phyloP scores from a whole-genome alignment of 2,329 filamentous ascomycete genomes.

The Paecilomyces variotii region DNA sequence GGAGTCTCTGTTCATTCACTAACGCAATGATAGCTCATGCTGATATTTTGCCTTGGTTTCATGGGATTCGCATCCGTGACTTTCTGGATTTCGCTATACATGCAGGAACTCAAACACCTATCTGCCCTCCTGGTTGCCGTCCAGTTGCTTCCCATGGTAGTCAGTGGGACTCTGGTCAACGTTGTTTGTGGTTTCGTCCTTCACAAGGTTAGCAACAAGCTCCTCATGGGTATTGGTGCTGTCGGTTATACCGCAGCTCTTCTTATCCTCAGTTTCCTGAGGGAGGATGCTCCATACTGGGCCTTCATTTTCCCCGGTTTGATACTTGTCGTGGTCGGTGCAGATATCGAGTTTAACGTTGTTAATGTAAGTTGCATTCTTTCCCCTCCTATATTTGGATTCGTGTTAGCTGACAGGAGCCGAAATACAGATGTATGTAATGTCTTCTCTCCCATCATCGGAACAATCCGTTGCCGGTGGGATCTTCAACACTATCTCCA shows the following conservation, averaged over 20 bases:
- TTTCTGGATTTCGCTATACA: slow-evolving; percentile 59
- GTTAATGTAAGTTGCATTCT: slow-evolving; percentile 47
- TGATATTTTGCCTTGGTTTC: slow-evolving; percentile 51
- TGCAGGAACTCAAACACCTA: slow-evolving; percentile 50
- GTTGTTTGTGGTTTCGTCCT: slow-evolving; percentile 54
- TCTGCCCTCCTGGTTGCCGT: slow-evolving; percentile 53
- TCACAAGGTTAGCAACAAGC: slow-evolving; percentile 56
- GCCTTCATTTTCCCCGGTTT: slow-evolving; percentile 56
- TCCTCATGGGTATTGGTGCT: slow-evolving; percentile 50
- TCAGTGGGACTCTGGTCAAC: slow-evolving; percentile 57
- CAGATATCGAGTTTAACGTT: slow-evolving; percentile 64
- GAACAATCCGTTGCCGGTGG: slow-evolving; percentile 60
- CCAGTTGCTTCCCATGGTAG: slow-evolving; percentile 57
- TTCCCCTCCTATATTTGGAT: neutral
- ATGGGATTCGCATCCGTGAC: slow-evolving; percentile 53
- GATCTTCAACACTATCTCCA: slow-evolving; percentile 59
- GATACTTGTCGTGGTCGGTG: slow-evolving; percentile 55
- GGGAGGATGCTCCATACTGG: slow-evolving; percentile 53
- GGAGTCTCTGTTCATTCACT: neutral
- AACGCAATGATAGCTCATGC: slow-evolving; percentile 39
- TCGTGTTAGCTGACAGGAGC: slow-evolving; percentile 4
- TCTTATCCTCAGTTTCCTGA: slow-evolving; percentile 51
- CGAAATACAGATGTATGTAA: slow-evolving; percentile 54
- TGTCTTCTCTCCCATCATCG: slow-evolving; percentile 54
- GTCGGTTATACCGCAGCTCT: slow-evolving; percentile 36